Base-by-base conservation (phyloP, 495 filamentous ascomycete species). In the Trichoderma asperelloides region DNA sequence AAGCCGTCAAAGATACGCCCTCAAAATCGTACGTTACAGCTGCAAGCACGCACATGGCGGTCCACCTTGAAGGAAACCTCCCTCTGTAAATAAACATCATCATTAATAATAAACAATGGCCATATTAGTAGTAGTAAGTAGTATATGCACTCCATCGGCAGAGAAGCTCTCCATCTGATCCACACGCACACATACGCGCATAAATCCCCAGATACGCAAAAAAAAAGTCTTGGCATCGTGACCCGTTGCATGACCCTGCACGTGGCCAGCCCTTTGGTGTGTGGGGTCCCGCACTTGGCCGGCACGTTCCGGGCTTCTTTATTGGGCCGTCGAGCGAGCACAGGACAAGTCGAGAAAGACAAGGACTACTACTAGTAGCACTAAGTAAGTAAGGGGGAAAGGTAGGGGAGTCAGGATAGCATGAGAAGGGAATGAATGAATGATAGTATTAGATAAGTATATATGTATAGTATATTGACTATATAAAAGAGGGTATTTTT, bases 401-500 rank as follows among this genome's bases (percentile, higher is more conserved):
- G 13, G 6, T 12, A 45, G 11, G 41, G 2, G 9, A 45, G 12
- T 18, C 5, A 45, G 11, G 11, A 45, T 6, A 45, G 11, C 8
- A 21, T 51, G 47, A 60, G 55, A 60, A 60, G 16, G 23, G 23
- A 60, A 60, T 60, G 55, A 60, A 30, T 60, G 55, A 60, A 23
- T 60, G 47, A n/a, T 60, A 13, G 55, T 60, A 60, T 60, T 60
- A 60, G 27, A 28, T 28, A 60, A 55, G 49, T 60, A 60, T 60
- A 60, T 65, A 62, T 63, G 18, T 23, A 41, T n/a, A 43, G 13
- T 67, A 67, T 64, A 30, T 47, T 21, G 25, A 12, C 51, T 65
- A 66, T 16, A 39, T 16, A 33, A 66, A 37, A 51, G 66, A 68
- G 55, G 55, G 55, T 60, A 60, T 30, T 60, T 55, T 55, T 25